phyloP scores from a whole-genome alignment of 768 basidiomycete species.

The Coprinopsis marcescibilis region DNA sequence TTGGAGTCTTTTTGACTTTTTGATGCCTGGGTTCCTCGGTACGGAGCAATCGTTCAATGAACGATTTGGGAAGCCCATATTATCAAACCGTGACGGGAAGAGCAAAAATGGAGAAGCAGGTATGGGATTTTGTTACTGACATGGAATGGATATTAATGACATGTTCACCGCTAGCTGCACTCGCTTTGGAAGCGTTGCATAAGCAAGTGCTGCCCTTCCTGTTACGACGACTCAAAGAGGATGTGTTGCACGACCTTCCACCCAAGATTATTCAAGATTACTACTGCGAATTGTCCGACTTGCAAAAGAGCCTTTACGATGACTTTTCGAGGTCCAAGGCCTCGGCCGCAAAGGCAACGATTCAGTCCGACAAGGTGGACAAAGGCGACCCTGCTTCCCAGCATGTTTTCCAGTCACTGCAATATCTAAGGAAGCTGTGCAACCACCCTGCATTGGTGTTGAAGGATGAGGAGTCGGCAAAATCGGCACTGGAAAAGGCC shows the following conservation, averaged over 20 bases:
- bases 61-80: constrained; percentile 91
- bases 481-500: constrained; percentile 51
- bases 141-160: not conserved
- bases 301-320: constrained; percentile 93
- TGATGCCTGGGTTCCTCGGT: constrained; percentile 99
- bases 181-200: constrained; percentile 92
- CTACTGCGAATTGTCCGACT: constrained; percentile 92
- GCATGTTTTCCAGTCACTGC: constrained; percentile 95
- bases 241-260: constrained; percentile 90
- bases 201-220: constrained; percentile 99
- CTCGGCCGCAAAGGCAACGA: constrained; percentile 51
- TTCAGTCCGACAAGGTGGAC: constrained; percentile 40
- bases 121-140: constrained; percentile 20
- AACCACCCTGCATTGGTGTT: constrained; percentile 94
- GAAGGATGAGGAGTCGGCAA: constrained; percentile 60
- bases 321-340: constrained; percentile 84
- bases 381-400: constrained; percentile 50
- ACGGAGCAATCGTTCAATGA: constrained; percentile 93
- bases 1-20: constrained; percentile 98
- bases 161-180: constrained; percentile 53
- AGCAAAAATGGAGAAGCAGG: constrained; percentile 93
- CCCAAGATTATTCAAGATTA: constrained; percentile 99
- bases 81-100: constrained; percentile 93
- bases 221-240: constrained; percentile 92
- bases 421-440: constrained; percentile 95